Evolutionary conservation across 148 eudicot genomes (phyloP), one percentile per base, ranked within the genome.

Genomic region (Rhododendron molle): DNA sequence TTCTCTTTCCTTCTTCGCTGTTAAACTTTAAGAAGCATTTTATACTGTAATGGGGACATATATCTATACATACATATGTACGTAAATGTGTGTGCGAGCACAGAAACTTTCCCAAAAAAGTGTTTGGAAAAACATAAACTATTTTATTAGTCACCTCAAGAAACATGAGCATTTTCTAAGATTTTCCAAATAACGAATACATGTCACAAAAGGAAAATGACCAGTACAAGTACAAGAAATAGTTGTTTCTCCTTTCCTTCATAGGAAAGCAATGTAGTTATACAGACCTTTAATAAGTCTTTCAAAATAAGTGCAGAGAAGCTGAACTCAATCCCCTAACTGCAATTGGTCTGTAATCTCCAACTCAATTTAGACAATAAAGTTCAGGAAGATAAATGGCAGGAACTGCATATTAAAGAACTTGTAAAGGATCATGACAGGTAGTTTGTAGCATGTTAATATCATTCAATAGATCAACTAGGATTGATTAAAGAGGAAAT

Each of bases 281-380:
- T 72, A n/a, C n/a, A 78, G n/a, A 79, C 62, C 36, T 2, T 15
- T 4, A 52, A 34, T n/a, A 54, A 54, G 43, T 30, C 38, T 14
- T 78, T 23, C 16, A 80, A 54, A 32, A 44, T 16, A 56, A 81
- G 16, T 36, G 32, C 72, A 80, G 43, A 49, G 56, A 36, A 36
- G 47, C 11, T 36, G 36, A 71, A 83, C 60, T 20, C 54, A 73
- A 43, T 46, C 83, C 82, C 80, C 30, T 73, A 85, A 79, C 83
- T 67, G 14, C 32, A 62, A 43, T 9, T n/a, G 13, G 38, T n/a
- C 34, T 1, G 38, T 49, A 16, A 79, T 49, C 32, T n/a, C 54
- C 81, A 78, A 78, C 23, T 2, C 56, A 80, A 15, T 54, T 77
- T 28, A 47, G n/a, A 49, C 47, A 50, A 80, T 16, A 32, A 28